Percentiles rank a stretch among this genome's conserved stretches.
These are phyloP conservation scores for Sisymbrium irio DNA, from an alignment of 345 rosid genomes.

Conservation along the genomic window DNA sequence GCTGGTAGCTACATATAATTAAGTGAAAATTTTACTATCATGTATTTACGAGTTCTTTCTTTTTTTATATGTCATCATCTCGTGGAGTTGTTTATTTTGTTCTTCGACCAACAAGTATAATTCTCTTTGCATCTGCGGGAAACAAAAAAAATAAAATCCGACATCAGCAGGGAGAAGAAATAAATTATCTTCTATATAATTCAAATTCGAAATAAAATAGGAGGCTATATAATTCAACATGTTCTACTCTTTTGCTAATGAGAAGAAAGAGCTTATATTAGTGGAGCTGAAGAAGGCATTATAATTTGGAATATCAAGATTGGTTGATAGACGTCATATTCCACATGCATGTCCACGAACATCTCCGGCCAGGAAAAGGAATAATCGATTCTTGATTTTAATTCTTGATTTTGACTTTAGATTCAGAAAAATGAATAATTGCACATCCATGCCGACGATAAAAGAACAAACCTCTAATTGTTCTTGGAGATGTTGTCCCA, in stretches of 20 bases:
- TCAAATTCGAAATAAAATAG: too few relatives aligned
- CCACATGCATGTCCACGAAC: too few relatives aligned
- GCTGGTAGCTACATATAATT: too few relatives aligned
- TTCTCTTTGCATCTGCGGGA: not conserved
- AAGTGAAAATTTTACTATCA: not conserved
- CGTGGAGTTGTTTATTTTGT: constrained; percentile 16
- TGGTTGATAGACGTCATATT: too few relatives aligned
- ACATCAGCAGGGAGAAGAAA: too few relatives aligned
- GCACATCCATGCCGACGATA: not conserved
- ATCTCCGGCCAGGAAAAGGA: too few relatives aligned
- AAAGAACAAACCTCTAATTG: not conserved
- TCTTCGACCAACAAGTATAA: not conserved
- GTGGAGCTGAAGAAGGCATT: too few relatives aligned
- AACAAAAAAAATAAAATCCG: not conserved
- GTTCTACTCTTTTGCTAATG: not conserved
- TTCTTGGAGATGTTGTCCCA: not conserved
- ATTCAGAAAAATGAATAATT: not conserved
- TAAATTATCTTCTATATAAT: too few relatives aligned
- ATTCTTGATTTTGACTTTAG: not conserved
- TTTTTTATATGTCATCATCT: constrained; percentile 9
- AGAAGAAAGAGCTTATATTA: not conserved
- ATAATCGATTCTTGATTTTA: not conserved
- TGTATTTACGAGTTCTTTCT: not conserved
- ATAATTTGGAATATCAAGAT: too few relatives aligned
- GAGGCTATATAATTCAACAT: not conserved